Evolutionary conservation across 1,284 basidiomycete species (phyloP).

Genomic region (Cutaneotrichosporon curvatum): DNA sequence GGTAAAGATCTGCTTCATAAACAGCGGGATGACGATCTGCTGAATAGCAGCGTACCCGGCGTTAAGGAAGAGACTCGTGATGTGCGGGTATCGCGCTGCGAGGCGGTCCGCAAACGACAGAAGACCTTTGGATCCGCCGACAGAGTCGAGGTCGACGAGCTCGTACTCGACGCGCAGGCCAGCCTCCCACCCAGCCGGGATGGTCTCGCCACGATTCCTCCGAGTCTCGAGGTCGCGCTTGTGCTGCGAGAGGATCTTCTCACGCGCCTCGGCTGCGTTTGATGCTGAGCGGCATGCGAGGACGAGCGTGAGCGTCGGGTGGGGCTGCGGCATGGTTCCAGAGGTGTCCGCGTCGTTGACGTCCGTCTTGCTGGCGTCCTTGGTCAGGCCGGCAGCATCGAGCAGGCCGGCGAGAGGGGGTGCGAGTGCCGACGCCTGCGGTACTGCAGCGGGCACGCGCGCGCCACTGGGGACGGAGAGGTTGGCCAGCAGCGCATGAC

Average conservation of each 20-base stretch:
- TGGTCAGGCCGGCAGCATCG: neutral
- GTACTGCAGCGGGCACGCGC: slow-evolving; percentile 25
- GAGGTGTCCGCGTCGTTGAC: neutral
- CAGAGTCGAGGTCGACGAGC: slow-evolving; percentile 56
- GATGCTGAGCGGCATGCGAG: slow-evolving; percentile 68
- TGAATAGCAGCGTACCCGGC: slow-evolving; percentile 60
- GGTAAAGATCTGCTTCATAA: slow-evolving; percentile 53
- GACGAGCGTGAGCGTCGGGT: slow-evolving; percentile 62
- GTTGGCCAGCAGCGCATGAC: slow-evolving; percentile 68
- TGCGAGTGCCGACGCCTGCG: slow-evolving; percentile 25
- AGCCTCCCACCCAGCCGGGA: slow-evolving; percentile 55
- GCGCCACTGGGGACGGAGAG: slow-evolving; percentile 48
- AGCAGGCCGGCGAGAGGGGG: slow-evolving; percentile 9
- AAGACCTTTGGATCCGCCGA: slow-evolving; percentile 55
- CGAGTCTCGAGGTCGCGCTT: slow-evolving; percentile 48
- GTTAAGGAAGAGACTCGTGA: slow-evolving; percentile 75
- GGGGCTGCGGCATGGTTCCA: slow-evolving; percentile 21
- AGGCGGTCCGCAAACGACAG: slow-evolving; percentile 60
- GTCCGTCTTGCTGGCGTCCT: slow-evolving; percentile 2
- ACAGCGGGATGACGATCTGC: slow-evolving; percentile 54
- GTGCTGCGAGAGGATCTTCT: slow-evolving; percentile 55
- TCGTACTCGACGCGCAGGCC: slow-evolving; percentile 60
- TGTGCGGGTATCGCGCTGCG: slow-evolving; percentile 51
- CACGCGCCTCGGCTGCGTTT: slow-evolving; percentile 59
- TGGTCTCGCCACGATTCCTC: slow-evolving; percentile 27